Base-by-base conservation (phyloP, 1,284 basidiomycete genomes). In the Melampsora allii-populina region DNA sequence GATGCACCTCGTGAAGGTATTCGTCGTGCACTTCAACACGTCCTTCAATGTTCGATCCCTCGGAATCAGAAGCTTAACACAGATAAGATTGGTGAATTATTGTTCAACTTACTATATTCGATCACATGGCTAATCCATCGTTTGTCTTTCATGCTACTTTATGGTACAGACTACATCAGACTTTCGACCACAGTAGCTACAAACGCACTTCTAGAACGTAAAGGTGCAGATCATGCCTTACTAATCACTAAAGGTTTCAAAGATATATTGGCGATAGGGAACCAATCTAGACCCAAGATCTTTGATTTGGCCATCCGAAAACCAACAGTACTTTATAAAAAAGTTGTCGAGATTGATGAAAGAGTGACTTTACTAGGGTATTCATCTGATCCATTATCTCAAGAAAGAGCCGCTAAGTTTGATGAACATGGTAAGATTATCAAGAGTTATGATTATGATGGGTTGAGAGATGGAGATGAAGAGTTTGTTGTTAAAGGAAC, bases 1-100 rank as follows among this genome's bases (percentile, higher is more conserved):
- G 95, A 98, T 83, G 95, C 95, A 0, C 95, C 95, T 0, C 94
- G 91, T 0, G 93, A 95, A 82, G 95, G 93, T 0, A 92, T 97
- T 75, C 85, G 95, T 5, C 86, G 95, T n/a, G 87, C 97, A 2
- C 83, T 98, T 2, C 92, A 97, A 83, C 85, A 85, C 27, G 87
- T 91, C 0, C 89, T 88, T 0, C 88, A 88, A 0, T 81, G 86
- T 75, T 84, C 83, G 75, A 89, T 92, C 63, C 85, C 88, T 0
- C 84, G 91, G 76, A 89, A 87, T 5, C 80, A 83, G 33, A 86
- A 87, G 65, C 85, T 94, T 21, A 86, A 88, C 19, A 92, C 91
- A 0, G 85, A 89, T 77, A 91, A 92, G 82, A 92, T 97, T 75
- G 93, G 89, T 90, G 76, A 74, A 24, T 76, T 24, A 21, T 36